These are phyloP conservation scores for Rhodotorula sp. DNA, from an alignment of 1,284 basidiomycete genomes.

Conservation along the genomic window DNA sequence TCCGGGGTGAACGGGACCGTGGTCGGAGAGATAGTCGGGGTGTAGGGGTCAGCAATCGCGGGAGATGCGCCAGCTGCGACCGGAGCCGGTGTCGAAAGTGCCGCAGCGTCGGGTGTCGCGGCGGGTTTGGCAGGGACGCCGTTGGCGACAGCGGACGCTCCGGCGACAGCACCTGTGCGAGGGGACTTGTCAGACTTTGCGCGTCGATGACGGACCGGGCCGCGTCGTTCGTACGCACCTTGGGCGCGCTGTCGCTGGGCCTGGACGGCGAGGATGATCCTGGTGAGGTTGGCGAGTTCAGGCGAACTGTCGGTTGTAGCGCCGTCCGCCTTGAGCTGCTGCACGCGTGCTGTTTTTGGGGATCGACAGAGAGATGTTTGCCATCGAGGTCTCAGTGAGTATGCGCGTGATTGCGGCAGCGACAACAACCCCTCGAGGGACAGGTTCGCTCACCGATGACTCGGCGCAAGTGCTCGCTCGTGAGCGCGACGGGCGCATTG, in stretches of 20 bases:
- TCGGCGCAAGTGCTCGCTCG: constrained; percentile 1
- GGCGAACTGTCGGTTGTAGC: constrained; percentile 47
- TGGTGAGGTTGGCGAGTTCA: constrained; percentile 49
- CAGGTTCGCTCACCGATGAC: constrained; percentile 2
- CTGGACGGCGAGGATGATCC: constrained; percentile 47
- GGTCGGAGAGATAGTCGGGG: constrained; percentile 28
- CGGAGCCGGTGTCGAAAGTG: neutral
- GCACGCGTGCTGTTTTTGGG: constrained; percentile 44
- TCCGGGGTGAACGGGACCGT: constrained; percentile 61
- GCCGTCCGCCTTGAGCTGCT: constrained; percentile 49
- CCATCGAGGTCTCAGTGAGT: too few relatives aligned
- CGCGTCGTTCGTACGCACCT: neutral
- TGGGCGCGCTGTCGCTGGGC: constrained; percentile 17
- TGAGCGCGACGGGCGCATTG: neutral
- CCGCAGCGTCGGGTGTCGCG: too few relatives aligned
- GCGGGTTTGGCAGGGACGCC: neutral
- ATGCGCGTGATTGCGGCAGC: neutral
- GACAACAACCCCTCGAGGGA: neutral
- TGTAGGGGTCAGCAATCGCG: neutral
- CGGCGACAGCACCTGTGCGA: neutral
- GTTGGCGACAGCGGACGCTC: constrained; percentile 15
- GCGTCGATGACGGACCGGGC: too few relatives aligned
- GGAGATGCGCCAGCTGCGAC: neutral
- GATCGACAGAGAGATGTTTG: neutral
- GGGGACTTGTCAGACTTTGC: neutral